Base-by-base conservation (phyloP, 306 rosid genomes). In the Rosa chinensis region DNA sequence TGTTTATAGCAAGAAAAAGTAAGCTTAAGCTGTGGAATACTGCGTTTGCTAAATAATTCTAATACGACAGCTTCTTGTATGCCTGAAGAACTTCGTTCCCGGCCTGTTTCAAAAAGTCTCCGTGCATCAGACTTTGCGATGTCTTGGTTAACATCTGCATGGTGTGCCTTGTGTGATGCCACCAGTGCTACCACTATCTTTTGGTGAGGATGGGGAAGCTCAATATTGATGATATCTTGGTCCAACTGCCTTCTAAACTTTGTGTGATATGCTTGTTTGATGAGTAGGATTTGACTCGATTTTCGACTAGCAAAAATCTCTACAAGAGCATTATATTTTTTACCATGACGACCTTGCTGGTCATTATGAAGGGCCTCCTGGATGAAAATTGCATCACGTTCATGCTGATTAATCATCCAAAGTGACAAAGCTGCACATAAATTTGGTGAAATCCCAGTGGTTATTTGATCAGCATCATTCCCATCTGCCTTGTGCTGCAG, bases 91-190 rank as follows among this genome's bases (percentile, higher is more conserved):
- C 77, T 75, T 76, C 90, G 91, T 64, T 5, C 44, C 44, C 44
- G 44, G 7, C 6, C 7, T 6, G 84, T 88, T 83, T 87, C 88
- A 70, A 85, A 90, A 45, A 92, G 89, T 83, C 93, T 90, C 75
- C 87, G 87, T 1, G 97, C 97, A 70, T 92, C 97, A 59, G 92
- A 86, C 85, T 88, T 86, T 9, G 94, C 91, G 12, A 89, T 90
- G 75, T 90, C 94, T 59, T 83, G 86, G 79, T 81, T 90, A 1
- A 89, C 77, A 77, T 90, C 97, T 45, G 32, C 84, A 55, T 90
- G 84, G 73, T 90, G 94, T 66, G 97, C 92, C 86, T 87, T 87
- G 78, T 92, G 97, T 42, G 97, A 90, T 72, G 97, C 91, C 77
- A 75, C 81, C 86, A 92, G 82, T 42, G 93, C 97, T 72, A 87